A percentile compares a stretch with the other conserved stretches of the same genome.
These are phyloP conservation scores for Chaetomium fimeti DNA, from an alignment of 495 filamentous ascomycete species.

Conservation along the genomic window DNA sequence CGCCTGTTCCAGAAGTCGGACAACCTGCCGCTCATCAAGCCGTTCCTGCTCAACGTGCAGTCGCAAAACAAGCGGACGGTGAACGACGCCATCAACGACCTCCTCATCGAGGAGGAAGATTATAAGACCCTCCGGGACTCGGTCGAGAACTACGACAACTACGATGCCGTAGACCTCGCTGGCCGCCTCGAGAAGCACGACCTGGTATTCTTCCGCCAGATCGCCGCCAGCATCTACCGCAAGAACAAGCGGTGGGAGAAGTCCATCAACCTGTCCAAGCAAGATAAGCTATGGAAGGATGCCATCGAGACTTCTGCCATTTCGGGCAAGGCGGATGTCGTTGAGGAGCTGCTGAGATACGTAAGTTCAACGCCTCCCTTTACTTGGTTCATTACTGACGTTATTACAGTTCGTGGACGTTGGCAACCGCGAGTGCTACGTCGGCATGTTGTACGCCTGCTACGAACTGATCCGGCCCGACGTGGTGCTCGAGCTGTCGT, in stretches of 20 bases:
- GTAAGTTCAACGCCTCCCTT: conserved; percentile 58
- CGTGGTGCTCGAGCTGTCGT: conserved; percentile 91
- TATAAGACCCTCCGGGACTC: conserved; percentile 98
- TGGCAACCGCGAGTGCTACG: conserved; percentile 97
- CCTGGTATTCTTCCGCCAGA: conserved; percentile 98
- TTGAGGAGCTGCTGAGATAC: conserved; percentile 93
- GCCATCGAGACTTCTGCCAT: conserved; percentile 99
- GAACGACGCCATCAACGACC: conserved; percentile 97
- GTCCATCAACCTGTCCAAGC: conserved; percentile 97
- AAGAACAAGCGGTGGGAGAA: conserved; percentile 99
- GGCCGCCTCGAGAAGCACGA: conserved; percentile 93
- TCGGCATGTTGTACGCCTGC: conserved; percentile 98
- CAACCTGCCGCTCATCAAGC: conserved; percentile 98
- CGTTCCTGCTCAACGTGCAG: conserved; percentile 96
- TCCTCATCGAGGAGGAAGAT: conserved; percentile 98
- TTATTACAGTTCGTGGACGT: conserved; percentile 88
- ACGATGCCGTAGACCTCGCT: conserved; percentile 93
- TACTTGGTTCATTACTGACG: conserved; percentile 34
- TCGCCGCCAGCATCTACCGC: conserved; percentile 96
- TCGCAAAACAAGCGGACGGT: conserved; percentile 96
- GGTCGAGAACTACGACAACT: conserved; percentile 98
- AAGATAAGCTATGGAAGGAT: conserved; percentile 99
- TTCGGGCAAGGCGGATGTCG: conserved; percentile 83
- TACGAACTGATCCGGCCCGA: conserved; percentile 95
- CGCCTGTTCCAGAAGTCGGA: conserved; percentile 98